Conservation (phyloP, 441 rosid genomes). For the Adansonia madagascariensis region DNA sequence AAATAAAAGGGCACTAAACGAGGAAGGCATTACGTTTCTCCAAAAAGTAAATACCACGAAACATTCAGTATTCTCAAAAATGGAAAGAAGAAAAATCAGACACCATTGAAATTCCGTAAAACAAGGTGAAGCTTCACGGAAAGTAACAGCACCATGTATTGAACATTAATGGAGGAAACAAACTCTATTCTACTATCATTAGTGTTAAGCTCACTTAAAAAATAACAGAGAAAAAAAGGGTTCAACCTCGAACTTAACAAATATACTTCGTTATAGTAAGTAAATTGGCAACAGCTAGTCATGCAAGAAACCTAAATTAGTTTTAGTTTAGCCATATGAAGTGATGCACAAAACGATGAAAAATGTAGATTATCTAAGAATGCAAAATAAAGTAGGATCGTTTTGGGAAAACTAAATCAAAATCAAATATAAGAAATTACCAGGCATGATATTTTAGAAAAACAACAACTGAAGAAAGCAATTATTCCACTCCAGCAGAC, state of each 20-base stretch:
- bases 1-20: not conserved
- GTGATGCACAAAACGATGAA: too few species aligned
- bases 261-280: not conserved
- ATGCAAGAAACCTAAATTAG: not conserved
- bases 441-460: slow-evolving; percentile 25
- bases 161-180: slow-evolving; percentile 8
- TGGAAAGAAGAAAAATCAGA: not conserved
- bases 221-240: not conserved
- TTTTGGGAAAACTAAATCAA: not conserved
- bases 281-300: not conserved
- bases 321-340: not conserved
- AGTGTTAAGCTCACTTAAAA: not conserved
- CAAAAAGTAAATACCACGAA: not conserved
- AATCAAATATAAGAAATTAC: slow-evolving; percentile 30
- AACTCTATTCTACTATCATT: not conserved
- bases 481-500: slow-evolving; percentile 41
- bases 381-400: not conserved
- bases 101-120: not conserved
- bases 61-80: not conserved
- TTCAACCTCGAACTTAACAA: not conserved
- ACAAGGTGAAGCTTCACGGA: slow-evolving; percentile 1
- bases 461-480: slow-evolving; percentile 12
- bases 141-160: not conserved
- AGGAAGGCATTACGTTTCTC: not conserved
- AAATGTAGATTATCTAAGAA: not conserved